A percentile compares a stretch with the other conserved stretches of the same genome.
These are phyloP conservation scores for Pseudopyricularia cyperi DNA, from an alignment of 2,329 filamentous ascomycete species.

Conservation along the genomic window DNA sequence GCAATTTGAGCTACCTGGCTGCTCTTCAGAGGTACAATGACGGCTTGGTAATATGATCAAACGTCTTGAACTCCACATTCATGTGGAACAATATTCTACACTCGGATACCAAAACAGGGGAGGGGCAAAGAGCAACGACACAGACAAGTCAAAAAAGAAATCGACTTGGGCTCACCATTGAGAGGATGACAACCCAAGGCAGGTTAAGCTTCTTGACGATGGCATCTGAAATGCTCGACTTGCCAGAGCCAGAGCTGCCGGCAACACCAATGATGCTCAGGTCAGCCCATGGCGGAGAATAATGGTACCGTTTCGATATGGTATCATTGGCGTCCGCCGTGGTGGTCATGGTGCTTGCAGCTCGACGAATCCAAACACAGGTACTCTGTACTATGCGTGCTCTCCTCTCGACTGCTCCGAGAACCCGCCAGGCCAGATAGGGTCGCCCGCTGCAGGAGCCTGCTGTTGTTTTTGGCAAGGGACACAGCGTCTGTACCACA, in stretches of 20 bases:
- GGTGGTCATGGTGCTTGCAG: not conserved
- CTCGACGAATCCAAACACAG: not conserved
- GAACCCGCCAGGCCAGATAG: no score
- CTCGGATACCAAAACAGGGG: not conserved
- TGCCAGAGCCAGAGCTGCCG: constrained; percentile 86
- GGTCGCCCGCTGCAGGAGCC: no score
- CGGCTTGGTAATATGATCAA: no score
- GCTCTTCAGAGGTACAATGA: no score
- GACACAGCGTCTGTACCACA: no score
- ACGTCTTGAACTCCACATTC: no score
- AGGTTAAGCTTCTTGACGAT: constrained; percentile 83
- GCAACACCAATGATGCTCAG: constrained; percentile 94
- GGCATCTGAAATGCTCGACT: constrained; percentile 85
- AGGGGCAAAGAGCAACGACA: not conserved
- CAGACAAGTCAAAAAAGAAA: not conserved
- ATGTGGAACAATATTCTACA: no score
- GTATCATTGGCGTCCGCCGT: constrained; percentile 19
- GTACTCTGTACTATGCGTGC: no score
- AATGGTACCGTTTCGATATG: constrained; percentile 53
- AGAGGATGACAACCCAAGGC: constrained; percentile 95
- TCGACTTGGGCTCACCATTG: constrained; percentile 55
- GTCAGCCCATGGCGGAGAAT: constrained; percentile 91
- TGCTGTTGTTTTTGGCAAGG: no score
- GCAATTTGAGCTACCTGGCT: no score
- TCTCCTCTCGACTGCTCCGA: no score